Evolutionary conservation across 192 early-diverging fungal genomes (phyloP), one percentile per base, ranked within the genome.

Genomic region (Coemansia sp.): DNA sequence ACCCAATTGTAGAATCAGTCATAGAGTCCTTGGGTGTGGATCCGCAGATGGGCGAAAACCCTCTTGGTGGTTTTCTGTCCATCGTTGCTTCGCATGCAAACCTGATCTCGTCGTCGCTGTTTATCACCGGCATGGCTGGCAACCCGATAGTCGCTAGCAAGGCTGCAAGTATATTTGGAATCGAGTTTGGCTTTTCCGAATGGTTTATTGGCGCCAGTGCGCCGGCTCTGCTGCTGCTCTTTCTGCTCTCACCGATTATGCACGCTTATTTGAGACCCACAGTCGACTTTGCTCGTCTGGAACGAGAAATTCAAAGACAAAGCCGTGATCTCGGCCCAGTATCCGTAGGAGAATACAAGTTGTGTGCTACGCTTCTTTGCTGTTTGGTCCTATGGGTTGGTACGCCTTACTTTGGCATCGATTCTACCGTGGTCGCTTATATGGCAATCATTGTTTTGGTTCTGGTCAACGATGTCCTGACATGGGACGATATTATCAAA

Each of bases 1-100:
- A 88, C 31, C 92, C 92, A 0, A 84, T 93, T n/a, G 89, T 92
- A 20, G 75, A 77, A 31, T 88, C 90, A 0, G 77, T 93, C 33
- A 82, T 85, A 28, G 61, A 76, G 7, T 76, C 87, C 30, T 73
- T 91, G 0, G 85, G 72, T 5, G 77, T 86, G 4, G 67, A 70
- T 22, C 32, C 60, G 48, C 60, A 66, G 22, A 56, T 29, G 12
- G 68, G 71, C 18, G 70, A 72, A 28, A 61, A 73, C 61, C 30
- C 79, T 0, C 63, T 85, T 1, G 89, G 89, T 31, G 82, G 74
- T 12, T 91, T 86, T 49, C 72, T 93, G 20, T 79, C 85, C 11
- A 75, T 91, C 36, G 84, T 85, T 11, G 90, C 87, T 2, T 62
- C 88, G 3, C 85, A 89, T 42, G 83, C 91, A 42, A 91, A 93